These are phyloP conservation scores for Globisporangium yorkense DNA, from an alignment of 352 stramenopile genomes.

Conservation along the genomic window DNA sequence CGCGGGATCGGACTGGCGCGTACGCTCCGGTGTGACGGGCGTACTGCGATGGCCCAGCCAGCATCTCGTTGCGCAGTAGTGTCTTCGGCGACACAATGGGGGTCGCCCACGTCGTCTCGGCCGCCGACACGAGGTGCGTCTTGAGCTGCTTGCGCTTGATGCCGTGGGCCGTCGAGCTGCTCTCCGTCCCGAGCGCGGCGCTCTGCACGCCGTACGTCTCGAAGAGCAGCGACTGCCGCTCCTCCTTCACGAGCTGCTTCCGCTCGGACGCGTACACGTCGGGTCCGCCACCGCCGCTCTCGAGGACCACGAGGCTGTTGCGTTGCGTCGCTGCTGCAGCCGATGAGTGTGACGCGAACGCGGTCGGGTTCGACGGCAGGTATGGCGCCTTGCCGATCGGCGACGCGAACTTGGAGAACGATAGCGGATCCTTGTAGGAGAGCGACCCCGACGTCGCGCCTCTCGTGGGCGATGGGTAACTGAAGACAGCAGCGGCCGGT, in stretches of 20 bases:
- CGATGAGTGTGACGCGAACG: slow-evolving; percentile 6
- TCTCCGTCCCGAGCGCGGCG: slow-evolving; percentile 3
- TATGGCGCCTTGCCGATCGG: slow-evolving; percentile 37
- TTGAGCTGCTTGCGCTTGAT: slow-evolving; percentile 57
- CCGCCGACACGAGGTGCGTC: slow-evolving; percentile 36
- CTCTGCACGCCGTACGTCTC: slow-evolving; percentile 53
- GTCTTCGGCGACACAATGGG: slow-evolving; percentile 20
- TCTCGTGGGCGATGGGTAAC: slow-evolving; percentile 7
- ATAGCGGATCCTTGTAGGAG: slow-evolving; percentile 18
- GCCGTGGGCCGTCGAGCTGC: slow-evolving; percentile 17
- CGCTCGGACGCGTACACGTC: slow-evolving; percentile 12
- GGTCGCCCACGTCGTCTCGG: slow-evolving; percentile 28
- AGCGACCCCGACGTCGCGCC: slow-evolving; percentile 2
- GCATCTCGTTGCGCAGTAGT: slow-evolving; percentile 19
- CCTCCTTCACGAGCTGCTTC: slow-evolving; percentile 39
- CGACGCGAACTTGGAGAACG: slow-evolving; percentile 41
- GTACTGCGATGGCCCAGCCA: slow-evolving; percentile 7
- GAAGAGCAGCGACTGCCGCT: slow-evolving; percentile 50
- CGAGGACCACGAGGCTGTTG: slow-evolving; percentile 44
- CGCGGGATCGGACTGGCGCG: slow-evolving; percentile 9
- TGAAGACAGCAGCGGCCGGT: neutral
- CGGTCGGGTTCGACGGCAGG: slow-evolving; percentile 20
- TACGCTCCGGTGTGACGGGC: slow-evolving; percentile 16
- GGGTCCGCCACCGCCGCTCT: neutral
- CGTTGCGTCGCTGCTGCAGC: slow-evolving; percentile 5